Evolutionary conservation across 2,329 filamentous ascomycete genomes (phyloP).

Genomic region (Knufia petricola): DNA sequence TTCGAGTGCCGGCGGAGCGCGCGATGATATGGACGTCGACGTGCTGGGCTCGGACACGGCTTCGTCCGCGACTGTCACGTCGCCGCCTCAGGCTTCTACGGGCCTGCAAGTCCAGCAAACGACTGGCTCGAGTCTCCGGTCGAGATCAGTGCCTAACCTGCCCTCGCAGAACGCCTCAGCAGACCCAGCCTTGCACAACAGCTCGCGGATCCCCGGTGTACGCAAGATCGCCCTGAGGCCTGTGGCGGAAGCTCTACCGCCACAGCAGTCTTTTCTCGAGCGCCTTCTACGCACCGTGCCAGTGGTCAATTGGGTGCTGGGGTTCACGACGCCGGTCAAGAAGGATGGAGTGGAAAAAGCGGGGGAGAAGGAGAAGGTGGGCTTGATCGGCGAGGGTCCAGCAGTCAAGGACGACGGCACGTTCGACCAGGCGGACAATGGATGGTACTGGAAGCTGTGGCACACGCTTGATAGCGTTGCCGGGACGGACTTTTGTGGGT

Average conservation of each 20-base stretch:
- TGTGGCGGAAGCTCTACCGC: constrained; percentile 60
- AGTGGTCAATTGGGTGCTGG: constrained; percentile 62
- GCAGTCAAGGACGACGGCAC: constrained; percentile 36
- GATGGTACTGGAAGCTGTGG: constrained; percentile 51
- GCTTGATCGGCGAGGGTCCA: constrained; percentile 39
- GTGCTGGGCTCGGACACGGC: constrained; percentile 29
- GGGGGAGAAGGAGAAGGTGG: constrained; percentile 17
- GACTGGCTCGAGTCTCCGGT: constrained; percentile 11
- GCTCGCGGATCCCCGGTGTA: constrained; percentile 56
- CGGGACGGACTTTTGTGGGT: constrained; percentile 53
- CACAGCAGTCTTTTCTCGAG: constrained; percentile 56
- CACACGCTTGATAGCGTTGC: constrained; percentile 46
- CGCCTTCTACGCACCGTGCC: constrained; percentile 57
- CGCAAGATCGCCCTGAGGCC: constrained; percentile 56
- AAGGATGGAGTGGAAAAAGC: neutral
- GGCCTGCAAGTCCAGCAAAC: neutral
- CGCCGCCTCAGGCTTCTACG: constrained; percentile 14
- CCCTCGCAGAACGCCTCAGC: constrained; percentile 11
- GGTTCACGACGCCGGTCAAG: constrained; percentile 9
- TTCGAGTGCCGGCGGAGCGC: constrained; percentile 20
- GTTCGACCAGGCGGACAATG: constrained; percentile 23
- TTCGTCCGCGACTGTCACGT: constrained; percentile 33
- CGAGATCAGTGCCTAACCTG: constrained; percentile 20
- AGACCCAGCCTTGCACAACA: constrained; percentile 36
- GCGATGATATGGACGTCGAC: constrained; percentile 4